Base-by-base conservation (phyloP, 352 stramenopile species). In the Pythium dissotocum region DNA sequence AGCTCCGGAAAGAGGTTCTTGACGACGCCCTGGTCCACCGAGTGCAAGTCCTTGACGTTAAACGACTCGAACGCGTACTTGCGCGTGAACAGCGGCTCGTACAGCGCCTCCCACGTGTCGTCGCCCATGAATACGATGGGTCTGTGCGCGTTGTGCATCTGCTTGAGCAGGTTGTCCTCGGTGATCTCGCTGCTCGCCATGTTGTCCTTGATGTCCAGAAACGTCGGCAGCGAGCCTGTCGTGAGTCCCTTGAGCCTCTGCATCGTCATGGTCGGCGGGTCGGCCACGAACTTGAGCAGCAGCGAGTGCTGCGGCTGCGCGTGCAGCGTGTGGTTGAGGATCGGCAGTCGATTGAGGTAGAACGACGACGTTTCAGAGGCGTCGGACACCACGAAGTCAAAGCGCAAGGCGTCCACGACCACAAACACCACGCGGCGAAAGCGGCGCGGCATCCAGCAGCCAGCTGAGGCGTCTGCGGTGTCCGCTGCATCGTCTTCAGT, bases 251-350 rank as follows among this genome's bases (percentile, higher is more conserved):
- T 99, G 8, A 99, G 83, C 5, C 97, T 84, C 76, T 99, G 97
- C 91, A 99, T 98, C 4, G 97, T 99, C 60, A 99, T 98, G n/a
- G 97, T 99, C 9, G 97, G 97, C 58, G 97, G 94, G 75, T 99
- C 97, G 0, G 97, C 97, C 18, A 98, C 89, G 65, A 99, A 99
- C 66, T 96, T 90, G 54, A 97, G 84, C 46, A 99, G 76, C 59
- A 95, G 69, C 8, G 86, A 85, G 54, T 94, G 71, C 5, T 72
- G 61, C 40, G 87, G 85, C 44, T 84, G 67, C 9, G 63, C 58
- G 53, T 65, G 48, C 35, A 97, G 65, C 10, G 89, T 82, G 9
- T 84, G 75, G 58, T 85, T 89, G n/a, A 98, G 70, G 56, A 94
- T 72, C 4, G 86, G 79, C 24, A 98, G 79, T 62, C 93, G 90